phyloP scores from a whole-genome alignment of 2,329 filamentous ascomycete species.

The Colletotrichum sp. region DNA sequence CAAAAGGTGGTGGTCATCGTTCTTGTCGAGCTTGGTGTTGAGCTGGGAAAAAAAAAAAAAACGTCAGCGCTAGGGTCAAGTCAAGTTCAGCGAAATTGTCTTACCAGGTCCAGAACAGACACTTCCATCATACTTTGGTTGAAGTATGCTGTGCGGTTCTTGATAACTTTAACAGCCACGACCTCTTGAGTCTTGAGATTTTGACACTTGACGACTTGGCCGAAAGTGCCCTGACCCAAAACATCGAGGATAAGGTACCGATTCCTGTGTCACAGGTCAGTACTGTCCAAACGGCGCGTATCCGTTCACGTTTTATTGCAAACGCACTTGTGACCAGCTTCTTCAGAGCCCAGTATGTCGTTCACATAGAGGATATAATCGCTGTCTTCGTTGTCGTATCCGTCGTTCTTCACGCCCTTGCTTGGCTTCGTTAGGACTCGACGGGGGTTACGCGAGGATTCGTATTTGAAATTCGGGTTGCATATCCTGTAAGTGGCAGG shows the following conservation, averaged over 20 bases:
- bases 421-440: conserved; percentile 97
- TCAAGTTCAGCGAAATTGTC: conserved; percentile 27
- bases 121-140: conserved; percentile 99
- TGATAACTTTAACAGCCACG: conserved; percentile 98
- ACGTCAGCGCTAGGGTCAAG: background rate
- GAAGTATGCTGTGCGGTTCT: conserved; percentile 98
- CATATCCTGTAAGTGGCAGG: conserved; percentile 97
- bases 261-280: conserved; percentile 61
- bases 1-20: conserved; percentile 95
- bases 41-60: conserved; percentile 61
- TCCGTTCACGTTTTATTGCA: background rate
- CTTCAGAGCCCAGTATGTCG: conserved; percentile 96
- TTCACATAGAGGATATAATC: conserved; percentile 99
- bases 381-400: conserved; percentile 98
- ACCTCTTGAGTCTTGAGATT: conserved; percentile 98
- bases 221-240: conserved; percentile 95
- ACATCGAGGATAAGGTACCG: conserved; percentile 97
- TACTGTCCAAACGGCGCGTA: background rate
- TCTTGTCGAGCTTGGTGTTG: conserved; percentile 98
- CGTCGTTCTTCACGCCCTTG: conserved; percentile 98
- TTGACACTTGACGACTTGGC: conserved; percentile 98
- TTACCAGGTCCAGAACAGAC: conserved; percentile 90
- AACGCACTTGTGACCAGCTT: conserved; percentile 92
- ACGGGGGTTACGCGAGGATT: conserved; percentile 94
- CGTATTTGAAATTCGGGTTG: conserved; percentile 98